phyloP scores from a whole-genome alignment of 441 rosid species.

The Sinapis alba region DNA sequence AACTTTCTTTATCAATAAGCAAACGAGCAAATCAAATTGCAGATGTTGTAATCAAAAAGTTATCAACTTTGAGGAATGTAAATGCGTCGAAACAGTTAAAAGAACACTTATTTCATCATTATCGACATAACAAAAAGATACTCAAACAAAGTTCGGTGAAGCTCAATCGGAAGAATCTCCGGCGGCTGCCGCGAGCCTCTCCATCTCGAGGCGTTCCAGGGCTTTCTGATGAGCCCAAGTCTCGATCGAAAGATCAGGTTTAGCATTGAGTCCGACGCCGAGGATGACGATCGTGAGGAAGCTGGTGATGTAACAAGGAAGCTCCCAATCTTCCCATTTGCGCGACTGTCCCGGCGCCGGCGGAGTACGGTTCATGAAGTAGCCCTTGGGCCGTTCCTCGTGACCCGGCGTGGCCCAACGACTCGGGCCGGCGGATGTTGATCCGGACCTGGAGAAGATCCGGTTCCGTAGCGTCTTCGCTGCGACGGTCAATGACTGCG shows the following conservation, averaged over 20 bases:
- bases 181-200: constrained; percentile 44
- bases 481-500: constrained; percentile 34
- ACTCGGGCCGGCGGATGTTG: constrained; percentile 60
- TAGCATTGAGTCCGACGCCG: constrained; percentile 91
- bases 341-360: constrained; percentile 82
- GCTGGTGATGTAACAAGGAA: constrained; percentile 92
- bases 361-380: constrained; percentile 73
- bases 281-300: constrained; percentile 87
- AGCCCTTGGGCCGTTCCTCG: constrained; percentile 81
- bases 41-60: neutral
- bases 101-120: constrained; percentile 29
- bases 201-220: constrained; percentile 69
- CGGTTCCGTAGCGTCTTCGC: constrained; percentile 67
- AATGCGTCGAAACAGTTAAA: neutral
- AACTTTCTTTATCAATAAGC: neutral
- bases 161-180: constrained; percentile 33
- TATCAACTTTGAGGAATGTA: constrained; percentile 10
- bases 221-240: constrained; percentile 98
- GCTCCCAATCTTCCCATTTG: constrained; percentile 98
- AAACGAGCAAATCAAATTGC: neutral
- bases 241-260: constrained; percentile 94
- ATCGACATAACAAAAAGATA: constrained; percentile 19
- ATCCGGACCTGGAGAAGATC: constrained; percentile 51
- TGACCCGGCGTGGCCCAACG: constrained; percentile 79
- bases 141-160: neutral